Percentiles rank a stretch among this genome's conserved stretches.
phyloP scores from a whole-genome alignment of 2,329 filamentous ascomycete species.

The Neopestalotiopsis sp. region DNA sequence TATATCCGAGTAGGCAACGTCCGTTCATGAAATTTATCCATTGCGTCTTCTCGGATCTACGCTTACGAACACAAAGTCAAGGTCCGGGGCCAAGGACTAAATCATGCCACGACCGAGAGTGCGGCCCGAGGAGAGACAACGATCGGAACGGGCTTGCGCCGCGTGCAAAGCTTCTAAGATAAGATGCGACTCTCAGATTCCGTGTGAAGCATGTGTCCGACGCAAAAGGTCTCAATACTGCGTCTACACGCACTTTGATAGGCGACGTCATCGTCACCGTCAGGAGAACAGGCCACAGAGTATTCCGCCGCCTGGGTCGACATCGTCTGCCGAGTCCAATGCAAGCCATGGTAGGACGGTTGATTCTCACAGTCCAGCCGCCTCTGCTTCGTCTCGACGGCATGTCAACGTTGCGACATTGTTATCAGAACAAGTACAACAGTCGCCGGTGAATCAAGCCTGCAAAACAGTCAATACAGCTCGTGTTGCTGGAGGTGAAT shows the following conservation, averaged over 20 bases:
- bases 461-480: neutral
- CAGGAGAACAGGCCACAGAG: neutral
- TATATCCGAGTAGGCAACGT: too few species aligned
- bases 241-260: neutral
- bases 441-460: neutral
- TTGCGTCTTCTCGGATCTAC: too few species aligned
- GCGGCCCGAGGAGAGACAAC: conserved; percentile 13
- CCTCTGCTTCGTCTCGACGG: neutral
- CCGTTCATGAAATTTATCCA: too few species aligned
- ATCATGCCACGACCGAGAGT: conserved; percentile 11
- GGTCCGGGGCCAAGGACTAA: neutral
- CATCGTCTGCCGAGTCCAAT: neutral
- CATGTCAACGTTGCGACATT: neutral
- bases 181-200: conserved; percentile 7
- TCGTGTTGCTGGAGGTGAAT: neutral
- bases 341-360: neutral
- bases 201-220: neutral
- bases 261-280: neutral
- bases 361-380: neutral
- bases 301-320: neutral
- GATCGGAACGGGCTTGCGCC: neutral
- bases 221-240: neutral
- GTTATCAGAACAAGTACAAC: neutral
- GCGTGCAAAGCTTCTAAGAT: conserved; percentile 15
- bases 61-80: neutral